Evolutionary conservation across 163 green algal species (phyloP).

Genomic region (Picocystis sp.): DNA sequence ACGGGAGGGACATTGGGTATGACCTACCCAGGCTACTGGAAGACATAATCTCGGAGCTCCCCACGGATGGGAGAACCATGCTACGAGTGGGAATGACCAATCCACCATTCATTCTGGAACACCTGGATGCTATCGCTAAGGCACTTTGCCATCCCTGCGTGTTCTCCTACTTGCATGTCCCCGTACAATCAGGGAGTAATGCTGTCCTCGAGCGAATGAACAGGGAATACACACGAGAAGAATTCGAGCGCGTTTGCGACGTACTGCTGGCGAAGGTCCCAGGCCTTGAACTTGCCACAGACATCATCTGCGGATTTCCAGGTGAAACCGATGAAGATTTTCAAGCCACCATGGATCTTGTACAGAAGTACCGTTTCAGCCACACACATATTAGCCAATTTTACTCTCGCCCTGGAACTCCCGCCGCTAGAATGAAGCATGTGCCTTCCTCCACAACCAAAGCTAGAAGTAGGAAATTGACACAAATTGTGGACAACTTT

Average conservation of each 20-base stretch:
- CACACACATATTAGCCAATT: slow-evolving; percentile 79
- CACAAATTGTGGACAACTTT: slow-evolving; percentile 51
- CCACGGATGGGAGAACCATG: slow-evolving; percentile 51
- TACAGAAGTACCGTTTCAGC: slow-evolving; percentile 57
- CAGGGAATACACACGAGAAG: slow-evolving; percentile 60
- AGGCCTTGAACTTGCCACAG: slow-evolving; percentile 62
- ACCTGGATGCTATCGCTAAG: slow-evolving; percentile 40
- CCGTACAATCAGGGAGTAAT: slow-evolving; percentile 63
- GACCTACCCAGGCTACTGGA: slow-evolving; percentile 43
- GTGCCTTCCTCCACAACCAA: slow-evolving; percentile 51
- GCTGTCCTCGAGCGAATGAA: slow-evolving; percentile 68
- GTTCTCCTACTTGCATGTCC: slow-evolving; percentile 76
- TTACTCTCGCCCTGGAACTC: slow-evolving; percentile 64
- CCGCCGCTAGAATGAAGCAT: slow-evolving; percentile 67
- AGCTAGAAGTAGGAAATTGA: slow-evolving; percentile 46
- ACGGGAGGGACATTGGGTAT: slow-evolving; percentile 60
- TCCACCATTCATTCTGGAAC: slow-evolving; percentile 78
- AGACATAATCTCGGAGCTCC: slow-evolving; percentile 42
- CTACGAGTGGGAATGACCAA: slow-evolving; percentile 86
- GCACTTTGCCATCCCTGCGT: slow-evolving; percentile 48
- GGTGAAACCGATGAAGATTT: slow-evolving; percentile 59
- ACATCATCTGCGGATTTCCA: slow-evolving; percentile 71
- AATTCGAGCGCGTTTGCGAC: slow-evolving; percentile 62
- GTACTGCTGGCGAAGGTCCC: slow-evolving; percentile 45
- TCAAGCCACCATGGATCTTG: slow-evolving; percentile 48